Evolutionary conservation across 2,329 filamentous ascomycete species (phyloP), one percentile per base, ranked within the genome.

Genomic region (Paecilomyces variotii): DNA sequence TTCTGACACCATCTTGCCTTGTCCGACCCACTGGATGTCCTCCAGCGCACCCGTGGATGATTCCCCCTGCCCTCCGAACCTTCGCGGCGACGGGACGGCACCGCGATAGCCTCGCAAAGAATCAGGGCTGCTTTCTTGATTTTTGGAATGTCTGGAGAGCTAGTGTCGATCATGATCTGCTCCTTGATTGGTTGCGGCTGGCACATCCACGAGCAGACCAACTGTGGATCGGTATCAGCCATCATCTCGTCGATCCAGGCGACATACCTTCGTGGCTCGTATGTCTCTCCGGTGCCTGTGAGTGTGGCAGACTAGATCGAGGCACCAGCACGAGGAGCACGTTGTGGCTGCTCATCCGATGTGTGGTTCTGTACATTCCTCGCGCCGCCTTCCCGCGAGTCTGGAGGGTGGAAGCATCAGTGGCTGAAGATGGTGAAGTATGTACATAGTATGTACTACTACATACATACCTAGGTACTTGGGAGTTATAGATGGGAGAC

Each of bases 41-140:
- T 9, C n/a, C 19, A 45, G 35, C 60, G 67, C 63, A 64, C 67
- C 66, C 66, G 59, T 72, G 67, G 69, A 56, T 67, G 61, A 56
- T 35, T 66, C 61, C 61, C 62, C 67, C 68, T 65, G 65, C 64
- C 62, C 61, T 66, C 66, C 66, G 65, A 72, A 72, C 71, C 68
- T 73, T 72, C 68, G 72, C 71, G 71, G 71, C 39, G 67, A 70
- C 71, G 71, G 70, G 65, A 69, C 70, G 70, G 67, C 50, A 53
- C 51, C 26, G 51, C 24, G 24, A 53, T 32, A 53, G 26, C 51
- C 19, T 30, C 26, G n/a, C 10, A 19, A 5, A 53, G 24, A 53
- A 26, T 14, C 35, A 45, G n/a, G 12, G n/a, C 39, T 45, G 7
- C n/a, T 24, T 19, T 45, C n/a, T 45, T 45, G n/a, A 45, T 45